Evolutionary conservation across 805 yeast genomes (phyloP).

Genomic region (Pichia scutulata): DNA sequence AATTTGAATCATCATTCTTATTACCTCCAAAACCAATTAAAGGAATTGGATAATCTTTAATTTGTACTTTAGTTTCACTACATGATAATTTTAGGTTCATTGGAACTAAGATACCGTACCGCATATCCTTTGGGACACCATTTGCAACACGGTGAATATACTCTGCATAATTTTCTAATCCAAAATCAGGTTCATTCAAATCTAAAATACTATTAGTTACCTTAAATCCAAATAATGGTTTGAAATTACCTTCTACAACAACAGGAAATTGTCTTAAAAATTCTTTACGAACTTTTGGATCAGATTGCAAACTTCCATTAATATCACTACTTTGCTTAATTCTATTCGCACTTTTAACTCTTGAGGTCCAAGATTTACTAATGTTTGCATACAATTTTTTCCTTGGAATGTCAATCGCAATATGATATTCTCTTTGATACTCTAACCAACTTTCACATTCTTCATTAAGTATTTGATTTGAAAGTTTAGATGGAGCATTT

Average conservation of each 20-base stretch:
- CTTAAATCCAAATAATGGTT: conserved; percentile 46
- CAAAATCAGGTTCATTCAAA: conserved; percentile 45
- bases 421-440: conserved; percentile 18
- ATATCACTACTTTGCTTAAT: conserved; percentile 2
- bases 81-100: conserved; percentile 39
- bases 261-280: conserved; percentile 25
- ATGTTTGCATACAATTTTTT: conserved; percentile 22
- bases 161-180: conserved; percentile 38
- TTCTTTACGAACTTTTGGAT: conserved; percentile 21
- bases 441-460: conserved; percentile 19
- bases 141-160: conserved; percentile 36
- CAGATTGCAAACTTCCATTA: conserved; percentile 14
- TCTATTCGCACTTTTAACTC: conserved; percentile 14
- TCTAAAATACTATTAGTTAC: conserved; percentile 42
- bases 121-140: conserved; percentile 44
- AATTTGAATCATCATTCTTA: conserved; percentile 35
- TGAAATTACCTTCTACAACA: conserved; percentile 28
- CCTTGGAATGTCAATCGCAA: conserved; percentile 21
- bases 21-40: conserved; percentile 39
- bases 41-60: conserved; percentile 54
- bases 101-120: conserved; percentile 50
- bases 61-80: conserved; percentile 34
- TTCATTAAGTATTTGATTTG: conserved; percentile 14
- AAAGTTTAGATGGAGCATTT: conserved; percentile 12
- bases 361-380: conserved; percentile 27